Conservation (phyloP, 495 filamentous ascomycete genomes). For the Parmelia sp. region DNA sequence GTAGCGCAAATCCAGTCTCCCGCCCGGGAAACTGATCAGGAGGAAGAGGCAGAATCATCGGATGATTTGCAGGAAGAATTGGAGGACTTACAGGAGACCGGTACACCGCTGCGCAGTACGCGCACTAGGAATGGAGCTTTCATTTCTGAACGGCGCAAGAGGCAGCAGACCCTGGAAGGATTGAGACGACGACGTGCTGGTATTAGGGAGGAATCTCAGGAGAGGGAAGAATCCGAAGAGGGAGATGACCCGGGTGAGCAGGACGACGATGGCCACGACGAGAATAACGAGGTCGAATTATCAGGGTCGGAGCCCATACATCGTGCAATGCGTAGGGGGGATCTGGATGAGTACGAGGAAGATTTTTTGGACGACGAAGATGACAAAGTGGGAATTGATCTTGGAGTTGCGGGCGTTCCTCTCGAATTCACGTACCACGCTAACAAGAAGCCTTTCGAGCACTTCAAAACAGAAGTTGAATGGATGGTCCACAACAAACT, state of each 20-base stretch:
- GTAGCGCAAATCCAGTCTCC: slow-evolving; percentile 12
- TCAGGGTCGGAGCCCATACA: slow-evolving; percentile 30
- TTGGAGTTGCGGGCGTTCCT: slow-evolving; percentile 51
- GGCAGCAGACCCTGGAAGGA: slow-evolving; percentile 45
- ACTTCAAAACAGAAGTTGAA: slow-evolving; percentile 72
- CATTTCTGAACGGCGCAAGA: slow-evolving; percentile 39
- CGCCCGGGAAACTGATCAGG: slow-evolving; percentile 15
- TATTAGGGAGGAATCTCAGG: slow-evolving; percentile 11
- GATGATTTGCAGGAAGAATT: slow-evolving; percentile 42
- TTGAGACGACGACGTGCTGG: slow-evolving; percentile 55
- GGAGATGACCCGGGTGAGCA: slow-evolving; percentile 1
- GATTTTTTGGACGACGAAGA: slow-evolving; percentile 64
- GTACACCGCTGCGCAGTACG: slow-evolving; percentile 37
- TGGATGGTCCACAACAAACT: slow-evolving; percentile 77
- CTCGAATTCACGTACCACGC: slow-evolving; percentile 62
- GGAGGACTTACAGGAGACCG: slow-evolving; percentile 41
- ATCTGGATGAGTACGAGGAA: slow-evolving; percentile 56
- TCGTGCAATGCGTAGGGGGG: slow-evolving; percentile 12
- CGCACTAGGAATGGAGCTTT: slow-evolving; percentile 39
- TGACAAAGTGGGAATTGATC: slow-evolving; percentile 56
- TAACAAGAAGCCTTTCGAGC: slow-evolving; percentile 62
- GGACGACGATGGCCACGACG: slow-evolving; percentile 36
- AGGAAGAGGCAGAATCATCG: slow-evolving; percentile 28
- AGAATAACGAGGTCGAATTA: slow-evolving; percentile 34
- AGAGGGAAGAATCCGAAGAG: slow-evolving; percentile 7